Evolutionary conservation across 2,329 filamentous ascomycete species (phyloP), one percentile per base, ranked within the genome.

Genomic region (Diaporthe australafricana): DNA sequence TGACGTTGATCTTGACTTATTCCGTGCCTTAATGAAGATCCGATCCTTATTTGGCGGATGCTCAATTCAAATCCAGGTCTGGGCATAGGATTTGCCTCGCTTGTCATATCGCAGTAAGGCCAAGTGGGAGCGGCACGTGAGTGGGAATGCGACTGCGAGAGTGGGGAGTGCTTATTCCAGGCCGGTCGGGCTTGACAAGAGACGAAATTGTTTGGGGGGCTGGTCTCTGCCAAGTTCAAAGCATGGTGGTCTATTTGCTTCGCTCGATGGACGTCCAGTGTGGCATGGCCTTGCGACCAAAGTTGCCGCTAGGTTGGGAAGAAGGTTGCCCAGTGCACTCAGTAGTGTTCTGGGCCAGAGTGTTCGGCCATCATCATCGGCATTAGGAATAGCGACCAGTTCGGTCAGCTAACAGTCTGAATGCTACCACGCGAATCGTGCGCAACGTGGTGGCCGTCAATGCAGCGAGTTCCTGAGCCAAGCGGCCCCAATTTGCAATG

Each of bases 11-110:
- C 45, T 50, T 35, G 30, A 38, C 30, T 30, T 65, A 42, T 30
- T 50, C 45, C 45, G 50, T 50, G 42, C 45, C 22, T 65, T 45
- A 63, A 63, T 63, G 42, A 63, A 63, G 60, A 63, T 63, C 60
- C 32, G 60, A 50, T 50, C 30, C 42, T 50, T 30, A 65, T 65
- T 65, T 65, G 60, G 42, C 27, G 60, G 25, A 1, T 20, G 45
- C 60, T 25, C 30, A 22, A n/a, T 50, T 14, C 45, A 50, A 12
- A 65, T 38, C 25, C 60, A 65, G 30, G 30, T 65, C 25, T 65
- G 42, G 35, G 60, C 60, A 38, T 14, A 32, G 22, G 32, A 38
- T n/a, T 35, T 42, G n/a, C n/a, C n/a, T 48, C 45, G 60, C 60
- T 50, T 50, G 20, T 16, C 30, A 7, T 17, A 14, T 45, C 60